Conservation (phyloP, 192 early-diverging fungal species). For the Pilaira anomala region DNA sequence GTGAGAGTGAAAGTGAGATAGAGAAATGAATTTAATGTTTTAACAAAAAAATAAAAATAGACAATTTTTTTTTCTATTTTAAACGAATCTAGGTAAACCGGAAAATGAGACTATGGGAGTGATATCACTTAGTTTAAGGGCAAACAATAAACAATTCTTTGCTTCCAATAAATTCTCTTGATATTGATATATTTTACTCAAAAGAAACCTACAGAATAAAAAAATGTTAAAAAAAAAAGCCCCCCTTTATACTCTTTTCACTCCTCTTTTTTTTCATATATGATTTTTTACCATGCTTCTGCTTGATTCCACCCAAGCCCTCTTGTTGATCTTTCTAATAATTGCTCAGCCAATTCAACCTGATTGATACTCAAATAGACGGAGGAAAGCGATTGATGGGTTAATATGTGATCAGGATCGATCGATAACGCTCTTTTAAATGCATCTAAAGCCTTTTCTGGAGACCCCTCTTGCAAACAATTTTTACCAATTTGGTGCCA, state of each 20-base stretch:
- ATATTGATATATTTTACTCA: conserved; percentile 44
- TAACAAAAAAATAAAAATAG: too few relatives aligned
- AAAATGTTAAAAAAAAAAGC: background rate
- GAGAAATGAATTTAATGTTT: too few relatives aligned
- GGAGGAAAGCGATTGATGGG: background rate
- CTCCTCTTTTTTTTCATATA: background rate
- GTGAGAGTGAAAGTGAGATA: too few relatives aligned
- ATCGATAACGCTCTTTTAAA: conserved; percentile 14
- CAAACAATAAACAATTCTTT: conserved; percentile 56
- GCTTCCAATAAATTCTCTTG: conserved; percentile 42
- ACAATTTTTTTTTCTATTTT: too few relatives aligned
- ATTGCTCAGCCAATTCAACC: conserved; percentile 5
- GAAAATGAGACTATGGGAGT: conserved; percentile 41
- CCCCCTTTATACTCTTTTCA: too few relatives aligned
- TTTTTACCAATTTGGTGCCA: conserved; percentile 41
- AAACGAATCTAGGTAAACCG: conserved; percentile 40
- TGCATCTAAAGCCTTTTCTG: conserved; percentile 15
- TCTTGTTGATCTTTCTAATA: conserved; percentile 5
- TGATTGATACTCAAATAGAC: background rate
- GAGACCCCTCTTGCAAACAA: conserved; percentile 43
- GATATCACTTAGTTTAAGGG: conserved; percentile 48
- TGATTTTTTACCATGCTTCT: conserved; percentile 33
- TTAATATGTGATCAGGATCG: background rate
- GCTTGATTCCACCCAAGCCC: conserved; percentile 8
- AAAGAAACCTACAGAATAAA: conserved; percentile 30